These are phyloP conservation scores for Periglandula ipomoeae DNA, from an alignment of 2,329 filamentous ascomycete species.

Conservation along the genomic window DNA sequence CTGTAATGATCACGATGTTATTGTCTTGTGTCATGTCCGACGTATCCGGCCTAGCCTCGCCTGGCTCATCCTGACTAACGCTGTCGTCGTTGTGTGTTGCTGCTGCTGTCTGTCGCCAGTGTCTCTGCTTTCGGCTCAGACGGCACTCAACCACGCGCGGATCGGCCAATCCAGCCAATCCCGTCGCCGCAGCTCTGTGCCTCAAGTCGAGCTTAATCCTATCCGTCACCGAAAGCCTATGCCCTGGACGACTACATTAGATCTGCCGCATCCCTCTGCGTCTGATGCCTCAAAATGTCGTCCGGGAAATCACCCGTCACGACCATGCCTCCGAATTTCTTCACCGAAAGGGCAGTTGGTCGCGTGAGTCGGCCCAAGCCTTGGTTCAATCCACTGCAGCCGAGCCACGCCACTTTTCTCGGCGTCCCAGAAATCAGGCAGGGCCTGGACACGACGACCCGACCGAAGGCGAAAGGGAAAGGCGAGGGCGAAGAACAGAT, in stretches of 20 bases:
- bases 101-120: too few species aligned
- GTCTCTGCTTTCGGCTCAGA: constrained; percentile 1
- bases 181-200: too few species aligned
- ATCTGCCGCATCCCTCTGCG: neutral
- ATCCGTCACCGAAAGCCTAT: constrained; percentile 1
- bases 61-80: too few species aligned
- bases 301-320: neutral
- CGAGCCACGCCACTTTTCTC: neutral
- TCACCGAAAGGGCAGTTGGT: constrained; percentile 10
- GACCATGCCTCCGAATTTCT: neutral
- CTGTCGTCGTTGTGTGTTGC: too few species aligned
- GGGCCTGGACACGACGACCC: neutral
- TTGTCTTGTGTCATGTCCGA: too few species aligned
- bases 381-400: neutral
- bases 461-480: too few species aligned
- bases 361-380: constrained; percentile 10
- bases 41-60: too few species aligned
- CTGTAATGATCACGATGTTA: too few species aligned
- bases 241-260: neutral
- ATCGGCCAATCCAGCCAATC: constrained; percentile 1
- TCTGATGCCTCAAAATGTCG: too few species aligned
- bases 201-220: neutral
- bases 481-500: too few species aligned
- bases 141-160: constrained; percentile 1
- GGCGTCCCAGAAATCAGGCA: neutral